Percentiles rank a stretch among this genome's conserved stretches.
Evolutionary conservation across 192 early-diverging fungal species (phyloP).

Genomic region (Dissophora ornata): DNA sequence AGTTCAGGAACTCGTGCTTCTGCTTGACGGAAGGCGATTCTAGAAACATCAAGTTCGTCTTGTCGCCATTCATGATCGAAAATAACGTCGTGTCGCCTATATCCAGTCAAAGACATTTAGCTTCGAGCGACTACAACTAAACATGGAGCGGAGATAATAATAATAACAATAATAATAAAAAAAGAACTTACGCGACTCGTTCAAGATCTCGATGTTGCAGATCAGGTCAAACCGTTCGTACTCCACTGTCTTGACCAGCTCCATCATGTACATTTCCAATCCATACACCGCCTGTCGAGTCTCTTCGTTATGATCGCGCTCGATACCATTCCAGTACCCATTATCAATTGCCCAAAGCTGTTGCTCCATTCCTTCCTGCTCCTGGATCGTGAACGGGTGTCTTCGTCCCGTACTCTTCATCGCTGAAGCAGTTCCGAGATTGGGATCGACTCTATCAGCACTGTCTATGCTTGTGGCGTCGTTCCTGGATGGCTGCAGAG

Average conservation of each 20-base stretch:
- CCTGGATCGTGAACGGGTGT: too few relatives aligned
- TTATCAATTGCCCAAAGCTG: constrained; percentile 18
- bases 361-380: constrained; percentile 2
- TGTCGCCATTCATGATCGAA: constrained; percentile 29
- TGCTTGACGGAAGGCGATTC: constrained; percentile 46
- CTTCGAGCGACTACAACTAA: too few relatives aligned
- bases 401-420: too few relatives aligned
- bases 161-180: too few relatives aligned
- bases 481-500: too few relatives aligned
- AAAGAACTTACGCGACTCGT: constrained; percentile 29
- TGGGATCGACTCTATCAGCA: too few relatives aligned
- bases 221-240: constrained; percentile 30
- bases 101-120: too few relatives aligned
- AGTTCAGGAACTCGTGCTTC: constrained; percentile 43
- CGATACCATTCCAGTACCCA: constrained; percentile 26
- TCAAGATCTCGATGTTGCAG: constrained; percentile 7
- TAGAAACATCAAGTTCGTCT: constrained; percentile 31
- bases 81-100: constrained; percentile 31
- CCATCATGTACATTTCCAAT: constrained; percentile 13
- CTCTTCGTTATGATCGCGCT: constrained; percentile 14
- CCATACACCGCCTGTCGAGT: constrained; percentile 14
- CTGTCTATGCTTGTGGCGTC: too few relatives aligned
- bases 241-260: constrained; percentile 22
- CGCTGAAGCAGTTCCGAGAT: too few relatives aligned
- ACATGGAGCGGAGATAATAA: too few relatives aligned